Evolutionary conservation across 192 early-diverging fungal species (phyloP).

Genomic region (Coemansia sp.): DNA sequence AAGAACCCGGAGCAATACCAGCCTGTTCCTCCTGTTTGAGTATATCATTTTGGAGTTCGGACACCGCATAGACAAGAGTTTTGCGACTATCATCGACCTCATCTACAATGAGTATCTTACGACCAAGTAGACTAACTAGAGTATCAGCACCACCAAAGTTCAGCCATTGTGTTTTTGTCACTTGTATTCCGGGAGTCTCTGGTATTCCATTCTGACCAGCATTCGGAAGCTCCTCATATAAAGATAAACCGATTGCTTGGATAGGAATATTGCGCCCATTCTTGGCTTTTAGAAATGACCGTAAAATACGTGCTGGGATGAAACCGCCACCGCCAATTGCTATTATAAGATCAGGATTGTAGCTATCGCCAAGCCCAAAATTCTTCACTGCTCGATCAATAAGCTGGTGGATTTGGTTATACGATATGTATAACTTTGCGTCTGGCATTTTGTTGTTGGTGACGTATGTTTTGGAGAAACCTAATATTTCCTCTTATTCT

Average conservation of each 20-base stretch:
- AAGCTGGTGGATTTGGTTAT: slow-evolving; percentile 63
- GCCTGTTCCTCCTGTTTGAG: slow-evolving; percentile 52
- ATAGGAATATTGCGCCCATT: slow-evolving; percentile 73
- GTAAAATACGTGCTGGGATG: slow-evolving; percentile 72
- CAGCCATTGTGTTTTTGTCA: slow-evolving; percentile 80
- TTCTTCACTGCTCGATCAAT: slow-evolving; percentile 60
- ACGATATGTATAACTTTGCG: slow-evolving; percentile 63
- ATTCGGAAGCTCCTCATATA: slow-evolving; percentile 70
- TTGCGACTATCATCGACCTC: slow-evolving; percentile 77
- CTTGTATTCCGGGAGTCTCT: slow-evolving; percentile 55
- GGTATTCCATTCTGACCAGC: slow-evolving; percentile 37
- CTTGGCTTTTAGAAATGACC: slow-evolving; percentile 70
- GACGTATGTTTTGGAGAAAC: neutral
- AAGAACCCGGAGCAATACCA: slow-evolving; percentile 36
- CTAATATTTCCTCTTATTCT: neutral
- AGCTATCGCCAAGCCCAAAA: slow-evolving; percentile 61
- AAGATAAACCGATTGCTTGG: slow-evolving; percentile 72
- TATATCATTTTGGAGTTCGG: slow-evolving; percentile 70
- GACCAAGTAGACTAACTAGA: slow-evolving; percentile 62
- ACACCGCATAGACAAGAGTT: slow-evolving; percentile 71
- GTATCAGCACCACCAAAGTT: slow-evolving; percentile 69
- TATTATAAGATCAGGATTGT: slow-evolving; percentile 70
- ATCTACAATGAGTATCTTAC: slow-evolving; percentile 74
- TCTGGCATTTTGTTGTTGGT: slow-evolving; percentile 20
- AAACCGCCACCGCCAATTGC: slow-evolving; percentile 80